Evolutionary conservation across 140 eudicot species (phyloP).

Genomic region (Anethum foeniculum): DNA sequence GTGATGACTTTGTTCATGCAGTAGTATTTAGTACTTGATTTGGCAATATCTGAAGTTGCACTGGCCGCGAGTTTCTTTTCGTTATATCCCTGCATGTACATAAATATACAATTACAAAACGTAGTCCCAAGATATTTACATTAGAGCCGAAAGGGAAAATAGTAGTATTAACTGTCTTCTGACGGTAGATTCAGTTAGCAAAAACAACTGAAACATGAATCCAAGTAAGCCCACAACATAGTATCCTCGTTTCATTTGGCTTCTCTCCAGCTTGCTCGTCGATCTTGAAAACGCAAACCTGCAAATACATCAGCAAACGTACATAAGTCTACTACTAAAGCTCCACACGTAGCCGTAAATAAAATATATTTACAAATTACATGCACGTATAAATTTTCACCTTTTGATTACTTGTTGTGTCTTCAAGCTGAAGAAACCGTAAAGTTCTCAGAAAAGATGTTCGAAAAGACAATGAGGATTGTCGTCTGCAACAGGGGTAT

Average conservation of each 20-base stretch:
- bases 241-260: constrained; percentile 1
- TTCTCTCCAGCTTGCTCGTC: constrained; percentile 9
- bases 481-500: not conserved
- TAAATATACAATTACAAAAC: not conserved
- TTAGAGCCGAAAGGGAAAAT: not conserved
- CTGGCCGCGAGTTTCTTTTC: constrained; percentile 34
- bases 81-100: constrained; percentile 22
- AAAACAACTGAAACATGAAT: constrained; percentile 18
- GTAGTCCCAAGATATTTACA: not conserved
- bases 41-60: constrained; percentile 33
- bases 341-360: not conserved
- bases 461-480: not conserved
- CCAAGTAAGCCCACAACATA: not conserved
- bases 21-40: constrained; percentile 32
- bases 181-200: constrained; percentile 20
- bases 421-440: not conserved
- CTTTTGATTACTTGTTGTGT: not conserved
- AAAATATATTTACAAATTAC: not conserved
- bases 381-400: not conserved
- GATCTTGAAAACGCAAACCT: constrained; percentile 5
- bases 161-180: constrained; percentile 12
- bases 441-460: not conserved
- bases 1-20: not conserved
- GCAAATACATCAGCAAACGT: not conserved
- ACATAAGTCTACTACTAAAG: not conserved